Base-by-base conservation (phyloP, 257 asterid genomes). In the Eustoma russellianum region DNA sequence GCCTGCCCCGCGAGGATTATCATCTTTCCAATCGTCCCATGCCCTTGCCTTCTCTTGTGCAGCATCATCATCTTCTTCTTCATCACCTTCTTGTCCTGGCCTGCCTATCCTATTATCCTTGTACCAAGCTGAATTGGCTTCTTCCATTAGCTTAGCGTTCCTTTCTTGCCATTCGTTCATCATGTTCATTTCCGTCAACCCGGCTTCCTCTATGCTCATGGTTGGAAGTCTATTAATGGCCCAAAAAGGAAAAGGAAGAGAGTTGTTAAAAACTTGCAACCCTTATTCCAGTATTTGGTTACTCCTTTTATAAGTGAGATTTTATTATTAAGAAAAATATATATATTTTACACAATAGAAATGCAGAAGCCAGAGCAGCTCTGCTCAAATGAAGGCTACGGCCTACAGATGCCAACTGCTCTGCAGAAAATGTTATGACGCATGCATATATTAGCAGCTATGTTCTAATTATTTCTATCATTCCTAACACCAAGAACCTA, bases 1-100 rank as follows among this genome's bases (percentile, higher is more conserved):
- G 57, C 98, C 98, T 10, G 94, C 94, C 19, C 98, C 98, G 17
- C 97, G 95, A 53, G 95, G 97, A 66, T 87, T 91, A 56, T 91
- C 98, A 17, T 91, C 98, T 71, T 91, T 91, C 98, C 98, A 91
- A 76, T 91, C 98, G 47, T 85, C 98, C 98, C 94, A 88, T 0
- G 94, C 94, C 70, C 97, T 82, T 9, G 94, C 98, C 82, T 80
- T 82, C 0, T 82, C 97, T 71, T 77, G 84, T 41, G 98, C 97
- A 44, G 83, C 95, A 63, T 83, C 97, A 30, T 84, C 94, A 34
- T 86, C 85, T 0, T 83, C 95, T 0, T 82, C 85, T 0, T 69
- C 83, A 9, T 73, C 94, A 45, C 70, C 78, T 7, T 69, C 64
- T 7, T 82, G 89, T 58, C 71, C 64, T 7, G 83, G 92, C 58